Conservation (phyloP, 495 filamentous ascomycete genomes). For the Cercophora newfieldiana region DNA sequence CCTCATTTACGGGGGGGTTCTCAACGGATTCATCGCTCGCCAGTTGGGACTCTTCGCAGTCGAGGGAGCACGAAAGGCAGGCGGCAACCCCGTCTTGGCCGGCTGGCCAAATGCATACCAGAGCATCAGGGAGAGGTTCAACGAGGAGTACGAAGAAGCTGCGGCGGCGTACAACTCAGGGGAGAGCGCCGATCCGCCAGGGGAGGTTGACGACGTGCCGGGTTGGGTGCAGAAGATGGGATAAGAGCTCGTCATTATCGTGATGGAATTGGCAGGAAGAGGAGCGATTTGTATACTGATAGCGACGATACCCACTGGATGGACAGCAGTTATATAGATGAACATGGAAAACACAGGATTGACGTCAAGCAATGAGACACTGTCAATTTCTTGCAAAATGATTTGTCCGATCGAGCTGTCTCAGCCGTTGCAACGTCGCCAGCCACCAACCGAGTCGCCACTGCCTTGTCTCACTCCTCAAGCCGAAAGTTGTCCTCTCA, state of each 20-base stretch:
- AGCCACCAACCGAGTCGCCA: too few species aligned
- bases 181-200: slow-evolving; percentile 28
- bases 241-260: neutral
- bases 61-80: slow-evolving; percentile 67
- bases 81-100: slow-evolving; percentile 45
- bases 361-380: too few species aligned
- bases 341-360: neutral
- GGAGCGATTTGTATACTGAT: neutral
- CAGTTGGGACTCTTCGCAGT: slow-evolving; percentile 75
- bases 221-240: slow-evolving; percentile 35
- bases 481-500: neutral
- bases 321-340: neutral
- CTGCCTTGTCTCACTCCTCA: neutral
- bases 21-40: slow-evolving; percentile 85
- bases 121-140: slow-evolving; percentile 33
- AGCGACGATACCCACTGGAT: neutral
- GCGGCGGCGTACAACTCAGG: slow-evolving; percentile 23
- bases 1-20: slow-evolving; percentile 76
- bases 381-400: neutral
- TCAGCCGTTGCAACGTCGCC: neutral
- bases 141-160: slow-evolving; percentile 34
- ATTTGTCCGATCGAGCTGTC: neutral
- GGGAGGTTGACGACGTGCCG: slow-evolving; percentile 37
- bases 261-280: neutral
- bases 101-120: slow-evolving; percentile 44